Conservation (phyloP, 2,329 filamentous ascomycete genomes). For the Colletotrichum orbiculare region DNA sequence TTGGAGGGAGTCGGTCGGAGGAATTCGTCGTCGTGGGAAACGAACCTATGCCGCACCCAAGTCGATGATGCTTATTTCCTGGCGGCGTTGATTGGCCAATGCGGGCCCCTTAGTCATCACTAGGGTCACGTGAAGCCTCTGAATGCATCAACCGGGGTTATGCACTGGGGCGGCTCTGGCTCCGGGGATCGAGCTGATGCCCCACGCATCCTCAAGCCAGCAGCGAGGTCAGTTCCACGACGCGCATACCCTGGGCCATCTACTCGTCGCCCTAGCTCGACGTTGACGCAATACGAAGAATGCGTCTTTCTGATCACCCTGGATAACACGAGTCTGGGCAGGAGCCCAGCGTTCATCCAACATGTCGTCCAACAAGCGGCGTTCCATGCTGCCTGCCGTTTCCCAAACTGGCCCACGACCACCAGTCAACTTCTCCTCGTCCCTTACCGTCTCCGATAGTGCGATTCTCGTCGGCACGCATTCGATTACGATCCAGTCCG, state of each 20-base stretch:
- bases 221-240: conserved; percentile 16
- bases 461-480: conserved; percentile 76
- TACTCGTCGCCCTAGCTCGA: background rate
- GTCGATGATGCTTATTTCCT: conserved; percentile 37
- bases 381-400: conserved; percentile 65
- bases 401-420: conserved; percentile 67
- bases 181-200: conserved; percentile 4
- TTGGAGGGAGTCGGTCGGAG: conserved; percentile 44
- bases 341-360: conserved; percentile 26
- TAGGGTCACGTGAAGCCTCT: fast-evolving
- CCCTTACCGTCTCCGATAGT: conserved; percentile 70
- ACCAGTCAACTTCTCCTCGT: conserved; percentile 70
- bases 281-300: conserved; percentile 10
- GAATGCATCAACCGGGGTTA: conserved; percentile 34
- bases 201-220: conserved; percentile 14
- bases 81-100: conserved; percentile 55
- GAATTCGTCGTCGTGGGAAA: conserved; percentile 33
- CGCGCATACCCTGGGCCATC: conserved; percentile 2
- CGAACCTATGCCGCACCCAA: conserved; percentile 30
- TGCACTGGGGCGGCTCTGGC: conserved; percentile 14
- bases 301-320: conserved; percentile 8
- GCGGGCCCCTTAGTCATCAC: conserved; percentile 43
- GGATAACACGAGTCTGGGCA: conserved; percentile 12
- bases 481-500: conserved; percentile 80
- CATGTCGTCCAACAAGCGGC: conserved; percentile 62